Evolutionary conservation across 805 yeast species (phyloP).

Genomic region (Candida ipomoeae): DNA sequence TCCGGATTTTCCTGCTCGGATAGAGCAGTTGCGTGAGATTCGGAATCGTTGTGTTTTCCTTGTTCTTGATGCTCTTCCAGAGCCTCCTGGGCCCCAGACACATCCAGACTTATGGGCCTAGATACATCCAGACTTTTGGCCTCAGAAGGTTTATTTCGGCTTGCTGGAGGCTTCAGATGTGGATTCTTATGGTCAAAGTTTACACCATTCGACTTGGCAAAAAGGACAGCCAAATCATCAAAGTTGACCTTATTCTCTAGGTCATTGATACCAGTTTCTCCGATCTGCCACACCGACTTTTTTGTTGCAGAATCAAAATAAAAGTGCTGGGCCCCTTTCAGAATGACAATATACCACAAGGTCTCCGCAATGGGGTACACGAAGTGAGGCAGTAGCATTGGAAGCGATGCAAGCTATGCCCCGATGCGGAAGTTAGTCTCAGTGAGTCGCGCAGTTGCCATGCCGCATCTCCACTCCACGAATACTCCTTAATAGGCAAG

Average conservation of each 20-base stretch:
- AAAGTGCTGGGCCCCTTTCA: constrained; percentile 26
- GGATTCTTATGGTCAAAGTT: neutral
- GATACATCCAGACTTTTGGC: neutral
- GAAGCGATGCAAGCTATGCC: neutral
- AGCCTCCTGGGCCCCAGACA: neutral
- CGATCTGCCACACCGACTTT: constrained; percentile 32
- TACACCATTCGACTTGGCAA: constrained; percentile 25
- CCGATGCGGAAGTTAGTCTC: constrained; percentile 1
- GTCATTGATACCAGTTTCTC: constrained; percentile 20
- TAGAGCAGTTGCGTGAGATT: neutral
- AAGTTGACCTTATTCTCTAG: constrained; percentile 24
- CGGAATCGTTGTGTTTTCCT: neutral
- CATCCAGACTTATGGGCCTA: neutral
- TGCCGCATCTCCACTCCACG: neutral
- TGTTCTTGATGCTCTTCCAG: neutral
- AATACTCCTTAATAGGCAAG: neutral
- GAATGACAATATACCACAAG: constrained; percentile 29
- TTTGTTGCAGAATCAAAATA: constrained; percentile 23
- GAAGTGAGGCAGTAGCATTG: constrained; percentile 13
- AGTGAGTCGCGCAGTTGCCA: neutral
- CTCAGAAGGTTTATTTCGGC: neutral
- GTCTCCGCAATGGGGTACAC: constrained; percentile 11
- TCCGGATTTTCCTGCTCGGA: neutral
- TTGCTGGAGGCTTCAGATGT: neutral
- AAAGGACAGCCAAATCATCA: constrained; percentile 27